These are phyloP conservation scores for Salix caprea DNA, from an alignment of 345 rosid genomes.

Conservation along the genomic window DNA sequence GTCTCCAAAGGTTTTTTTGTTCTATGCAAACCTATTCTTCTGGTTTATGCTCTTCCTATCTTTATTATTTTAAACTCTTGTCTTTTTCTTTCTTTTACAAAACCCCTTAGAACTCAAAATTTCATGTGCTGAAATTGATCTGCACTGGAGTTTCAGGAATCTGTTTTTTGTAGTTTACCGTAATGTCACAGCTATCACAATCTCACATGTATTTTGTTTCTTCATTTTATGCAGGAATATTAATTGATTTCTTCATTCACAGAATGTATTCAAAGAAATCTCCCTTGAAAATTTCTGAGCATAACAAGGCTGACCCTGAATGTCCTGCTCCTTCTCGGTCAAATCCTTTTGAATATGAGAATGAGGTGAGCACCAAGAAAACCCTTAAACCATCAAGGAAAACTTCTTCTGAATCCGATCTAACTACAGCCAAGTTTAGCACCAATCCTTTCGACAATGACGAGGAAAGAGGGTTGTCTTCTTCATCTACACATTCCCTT, in stretches of 20 bases:
- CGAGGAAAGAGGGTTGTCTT: constrained; percentile 23
- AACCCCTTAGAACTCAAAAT: background rate
- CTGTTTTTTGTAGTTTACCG: background rate
- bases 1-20: too few relatives aligned
- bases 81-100: too few relatives aligned
- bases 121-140: too few relatives aligned
- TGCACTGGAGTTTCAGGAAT: background rate
- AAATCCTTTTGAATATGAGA: constrained; percentile 85
- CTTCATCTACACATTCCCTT: constrained; percentile 38
- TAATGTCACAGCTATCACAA: background rate
- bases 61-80: too few relatives aligned
- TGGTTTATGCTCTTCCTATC: too few relatives aligned
- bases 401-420: constrained; percentile 56
- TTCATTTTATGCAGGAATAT: constrained; percentile 29
- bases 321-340: constrained; percentile 34
- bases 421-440: constrained; percentile 28
- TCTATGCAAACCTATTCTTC: too few relatives aligned
- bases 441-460: constrained; percentile 57
- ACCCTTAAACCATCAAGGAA: constrained; percentile 48
- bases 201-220: constrained; percentile 14
- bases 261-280: constrained; percentile 73
- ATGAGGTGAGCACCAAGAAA: constrained; percentile 47
- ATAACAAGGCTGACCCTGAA: constrained; percentile 46
- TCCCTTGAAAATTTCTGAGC: constrained; percentile 51
- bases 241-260: constrained; percentile 1